These are phyloP conservation scores for Aureobasidium uvarum DNA, from an alignment of 2,329 filamentous ascomycete species.

Conservation along the genomic window DNA sequence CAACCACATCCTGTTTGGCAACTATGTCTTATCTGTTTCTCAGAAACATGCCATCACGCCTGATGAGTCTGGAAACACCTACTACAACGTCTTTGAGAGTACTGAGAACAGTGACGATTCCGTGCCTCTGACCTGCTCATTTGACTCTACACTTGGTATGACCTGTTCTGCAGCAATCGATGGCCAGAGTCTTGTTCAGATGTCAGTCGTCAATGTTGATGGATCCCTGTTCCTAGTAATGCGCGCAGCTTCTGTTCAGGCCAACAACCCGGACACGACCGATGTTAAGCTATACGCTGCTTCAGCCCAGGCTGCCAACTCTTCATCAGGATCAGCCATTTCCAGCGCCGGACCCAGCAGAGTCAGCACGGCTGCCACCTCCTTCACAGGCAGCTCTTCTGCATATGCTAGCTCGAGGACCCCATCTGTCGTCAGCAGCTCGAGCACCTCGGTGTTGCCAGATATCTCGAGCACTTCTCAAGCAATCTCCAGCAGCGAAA, in stretches of 20 bases:
- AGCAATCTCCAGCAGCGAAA: neutral
- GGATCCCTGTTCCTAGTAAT: constrained; percentile 1
- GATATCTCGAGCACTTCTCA: neutral
- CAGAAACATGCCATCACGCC: neutral
- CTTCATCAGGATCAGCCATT: neutral
- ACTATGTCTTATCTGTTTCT: constrained; percentile 15
- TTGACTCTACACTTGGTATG: neutral
- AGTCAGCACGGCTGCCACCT: neutral
- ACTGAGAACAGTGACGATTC: neutral
- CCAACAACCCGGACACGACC: neutral
- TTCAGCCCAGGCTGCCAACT: neutral
- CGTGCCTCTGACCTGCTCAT: constrained; percentile 5
- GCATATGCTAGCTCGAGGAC: neutral
- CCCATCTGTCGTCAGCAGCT: neutral
- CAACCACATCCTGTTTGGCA: constrained; percentile 2
- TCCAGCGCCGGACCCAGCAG: neutral
- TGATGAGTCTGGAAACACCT: neutral
- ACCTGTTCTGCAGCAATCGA: constrained; percentile 10
- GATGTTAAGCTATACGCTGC: constrained; percentile 5
- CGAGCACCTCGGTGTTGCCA: neutral
- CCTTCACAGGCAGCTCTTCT: neutral
- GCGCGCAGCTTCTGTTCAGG: constrained; percentile 13
- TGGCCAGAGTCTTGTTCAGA: neutral
- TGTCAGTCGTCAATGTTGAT: neutral
- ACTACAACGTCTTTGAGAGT: constrained; percentile 20